Conservation (phyloP, 441 rosid species). For the Bocquillonia castaneifolia region DNA sequence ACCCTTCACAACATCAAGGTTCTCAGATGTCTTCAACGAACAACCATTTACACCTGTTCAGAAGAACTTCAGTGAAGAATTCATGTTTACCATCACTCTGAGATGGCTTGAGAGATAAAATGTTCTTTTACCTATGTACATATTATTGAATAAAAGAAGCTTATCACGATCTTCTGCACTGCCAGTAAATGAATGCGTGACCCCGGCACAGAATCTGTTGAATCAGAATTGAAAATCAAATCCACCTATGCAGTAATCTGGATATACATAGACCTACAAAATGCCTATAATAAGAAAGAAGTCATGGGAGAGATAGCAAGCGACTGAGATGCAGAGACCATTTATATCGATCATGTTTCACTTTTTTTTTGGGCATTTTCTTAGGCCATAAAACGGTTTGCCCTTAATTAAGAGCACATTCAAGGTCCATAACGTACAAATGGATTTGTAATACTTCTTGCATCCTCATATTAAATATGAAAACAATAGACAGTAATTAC, state of each 20-base stretch:
- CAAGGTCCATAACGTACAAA: not conserved
- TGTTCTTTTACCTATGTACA: conserved; percentile 59
- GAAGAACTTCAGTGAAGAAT: conserved; percentile 11
- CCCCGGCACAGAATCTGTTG: conserved; percentile 69
- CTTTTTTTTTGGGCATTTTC: not conserved
- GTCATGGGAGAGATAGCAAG: not conserved
- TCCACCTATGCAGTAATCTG: not conserved
- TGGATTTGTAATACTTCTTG: not conserved
- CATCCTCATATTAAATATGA: not conserved
- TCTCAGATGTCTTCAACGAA: conserved; percentile 74
- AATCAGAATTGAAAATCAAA: conserved; percentile 6
- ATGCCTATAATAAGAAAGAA: not conserved
- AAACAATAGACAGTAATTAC: not conserved
- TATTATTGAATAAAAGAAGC: conserved; percentile 63
- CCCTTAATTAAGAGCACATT: not conserved
- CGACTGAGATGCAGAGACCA: not conserved
- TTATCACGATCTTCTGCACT: conserved; percentile 63
- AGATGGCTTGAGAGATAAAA: not conserved
- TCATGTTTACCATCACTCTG: too few species aligned
- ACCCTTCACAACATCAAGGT: conserved; percentile 66
- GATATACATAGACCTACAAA: not conserved
- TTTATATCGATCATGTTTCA: not conserved
- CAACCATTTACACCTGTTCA: conserved; percentile 85
- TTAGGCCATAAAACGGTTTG: conserved; percentile 3
- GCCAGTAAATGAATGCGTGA: conserved; percentile 89